Conservation (phyloP, 2,329 filamentous ascomycete genomes). For the Aspergillus ochraceoroseus region DNA sequence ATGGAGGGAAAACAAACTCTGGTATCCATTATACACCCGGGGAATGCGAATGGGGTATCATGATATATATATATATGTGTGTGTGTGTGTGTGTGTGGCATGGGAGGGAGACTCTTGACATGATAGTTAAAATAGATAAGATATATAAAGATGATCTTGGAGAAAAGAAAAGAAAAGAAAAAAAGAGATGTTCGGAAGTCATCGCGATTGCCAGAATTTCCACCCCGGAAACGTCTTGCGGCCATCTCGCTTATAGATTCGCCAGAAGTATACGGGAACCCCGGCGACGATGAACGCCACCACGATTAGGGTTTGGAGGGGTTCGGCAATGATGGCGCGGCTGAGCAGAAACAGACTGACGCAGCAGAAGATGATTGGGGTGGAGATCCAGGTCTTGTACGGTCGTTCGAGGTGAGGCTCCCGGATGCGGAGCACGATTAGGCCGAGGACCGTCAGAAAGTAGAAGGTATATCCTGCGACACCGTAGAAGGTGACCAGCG, state of each 20-base stretch:
- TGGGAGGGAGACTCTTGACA: background rate
- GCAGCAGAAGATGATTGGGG: slow-evolving; percentile 96
- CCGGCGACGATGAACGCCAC: slow-evolving; percentile 78
- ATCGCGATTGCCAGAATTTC: slow-evolving; percentile 44
- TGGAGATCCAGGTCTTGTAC: slow-evolving; percentile 94
- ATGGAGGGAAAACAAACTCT: too few relatives aligned
- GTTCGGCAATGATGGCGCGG: slow-evolving; percentile 83
- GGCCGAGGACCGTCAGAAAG: slow-evolving; percentile 86
- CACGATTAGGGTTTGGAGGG: slow-evolving; percentile 82
- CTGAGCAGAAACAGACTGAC: slow-evolving; percentile 89
- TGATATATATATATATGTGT: too few relatives aligned
- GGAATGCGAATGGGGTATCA: slow-evolving; percentile 7
- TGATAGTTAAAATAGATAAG: background rate
- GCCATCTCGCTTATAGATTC: slow-evolving; percentile 63
- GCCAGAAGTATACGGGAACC: slow-evolving; percentile 83
- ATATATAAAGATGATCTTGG: slow-evolving; percentile 4
- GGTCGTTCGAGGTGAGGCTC: slow-evolving; percentile 85
- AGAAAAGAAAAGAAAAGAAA: background rate
- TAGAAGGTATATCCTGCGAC: slow-evolving; percentile 97
- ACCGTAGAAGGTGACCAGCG: slow-evolving; percentile 92
- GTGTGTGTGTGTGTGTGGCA: too few relatives aligned
- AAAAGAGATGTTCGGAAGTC: slow-evolving; percentile 2
- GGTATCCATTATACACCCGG: slow-evolving; percentile 5
- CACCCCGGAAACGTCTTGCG: slow-evolving; percentile 32
- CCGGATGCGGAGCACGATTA: slow-evolving; percentile 81